These are phyloP conservation scores for Diplocarpon rosae DNA, from an alignment of 2,329 filamentous ascomycete genomes.

Conservation along the genomic window DNA sequence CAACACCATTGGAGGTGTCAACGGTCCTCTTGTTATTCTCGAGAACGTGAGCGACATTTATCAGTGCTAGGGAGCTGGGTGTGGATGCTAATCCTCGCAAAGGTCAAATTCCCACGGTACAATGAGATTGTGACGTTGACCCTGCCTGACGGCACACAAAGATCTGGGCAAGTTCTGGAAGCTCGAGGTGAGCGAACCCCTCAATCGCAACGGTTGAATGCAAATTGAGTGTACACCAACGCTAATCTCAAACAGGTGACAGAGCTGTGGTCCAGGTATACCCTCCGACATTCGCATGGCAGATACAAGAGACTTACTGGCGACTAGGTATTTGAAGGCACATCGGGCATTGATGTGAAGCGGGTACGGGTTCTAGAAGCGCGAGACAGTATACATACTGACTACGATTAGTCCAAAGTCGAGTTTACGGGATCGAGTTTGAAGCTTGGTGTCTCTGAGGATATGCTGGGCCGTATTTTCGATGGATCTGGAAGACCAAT, in stretches of 20 bases:
- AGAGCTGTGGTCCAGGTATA: slow-evolving; percentile 88
- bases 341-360: slow-evolving; percentile 95
- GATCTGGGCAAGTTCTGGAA: slow-evolving; percentile 93
- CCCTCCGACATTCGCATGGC: slow-evolving; percentile 3
- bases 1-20: slow-evolving; percentile 97
- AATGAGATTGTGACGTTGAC: slow-evolving; percentile 98
- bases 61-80: not conserved
- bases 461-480: slow-evolving; percentile 98
- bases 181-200: slow-evolving; percentile 61
- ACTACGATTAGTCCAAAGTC: slow-evolving; percentile 65
- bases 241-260: slow-evolving; percentile 48
- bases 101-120: slow-evolving; percentile 96
- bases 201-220: slow-evolving; percentile 1
- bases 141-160: slow-evolving; percentile 85
- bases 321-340: slow-evolving; percentile 87
- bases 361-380: slow-evolving; percentile 46
- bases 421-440: slow-evolving; percentile 95
- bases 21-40: slow-evolving; percentile 93
- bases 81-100: slow-evolving; percentile 18
- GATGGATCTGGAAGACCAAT: slow-evolving; percentile 96
- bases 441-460: slow-evolving; percentile 97
- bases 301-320: slow-evolving; percentile 20
- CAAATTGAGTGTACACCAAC: slow-evolving; percentile 11
- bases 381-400: slow-evolving; percentile 3
- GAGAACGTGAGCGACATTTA: slow-evolving; percentile 61